These are phyloP conservation scores for Alternaria incomplexa DNA, from an alignment of 2,329 filamentous ascomycete genomes.

Conservation along the genomic window DNA sequence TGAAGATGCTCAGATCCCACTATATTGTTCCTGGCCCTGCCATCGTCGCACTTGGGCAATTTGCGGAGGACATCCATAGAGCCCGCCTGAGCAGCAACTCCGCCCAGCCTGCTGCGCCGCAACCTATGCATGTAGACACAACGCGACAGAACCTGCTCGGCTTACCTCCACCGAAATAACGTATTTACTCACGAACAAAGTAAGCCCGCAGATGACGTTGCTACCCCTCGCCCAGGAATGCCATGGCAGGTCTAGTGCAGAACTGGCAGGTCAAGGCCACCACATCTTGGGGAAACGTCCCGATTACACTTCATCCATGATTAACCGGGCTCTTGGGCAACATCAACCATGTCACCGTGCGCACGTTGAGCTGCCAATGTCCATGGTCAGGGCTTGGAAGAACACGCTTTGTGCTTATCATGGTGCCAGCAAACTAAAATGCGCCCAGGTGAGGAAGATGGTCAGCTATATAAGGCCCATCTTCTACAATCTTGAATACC, in stretches of 20 bases:
- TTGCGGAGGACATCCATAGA: not conserved
- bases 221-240: conserved; percentile 23
- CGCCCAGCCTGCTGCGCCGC: not conserved
- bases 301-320: conserved; percentile 9
- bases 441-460: not conserved
- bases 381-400: conserved; percentile 2
- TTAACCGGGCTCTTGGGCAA: conserved; percentile 5
- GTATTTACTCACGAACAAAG: not conserved
- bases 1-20: not conserved
- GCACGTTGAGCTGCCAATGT: conserved; percentile 10
- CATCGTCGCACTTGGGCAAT: not conserved
- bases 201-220: conserved; percentile 20
- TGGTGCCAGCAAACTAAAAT: not conserved
- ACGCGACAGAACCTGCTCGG: not conserved
- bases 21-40: not conserved
- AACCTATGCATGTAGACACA: not conserved
- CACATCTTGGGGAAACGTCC: conserved; percentile 10
- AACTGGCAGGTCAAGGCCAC: conserved; percentile 30
- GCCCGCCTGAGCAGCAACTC: not conserved
- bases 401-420: not conserved
- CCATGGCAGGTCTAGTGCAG: conserved; percentile 24
- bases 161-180: not conserved
- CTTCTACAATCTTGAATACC: not conserved
- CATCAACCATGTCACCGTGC: conserved; percentile 7
- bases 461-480: conserved; percentile 6